Base-by-base conservation (phyloP, 163 green algal genomes). In the Coccomyxa subellipsoidea region DNA sequence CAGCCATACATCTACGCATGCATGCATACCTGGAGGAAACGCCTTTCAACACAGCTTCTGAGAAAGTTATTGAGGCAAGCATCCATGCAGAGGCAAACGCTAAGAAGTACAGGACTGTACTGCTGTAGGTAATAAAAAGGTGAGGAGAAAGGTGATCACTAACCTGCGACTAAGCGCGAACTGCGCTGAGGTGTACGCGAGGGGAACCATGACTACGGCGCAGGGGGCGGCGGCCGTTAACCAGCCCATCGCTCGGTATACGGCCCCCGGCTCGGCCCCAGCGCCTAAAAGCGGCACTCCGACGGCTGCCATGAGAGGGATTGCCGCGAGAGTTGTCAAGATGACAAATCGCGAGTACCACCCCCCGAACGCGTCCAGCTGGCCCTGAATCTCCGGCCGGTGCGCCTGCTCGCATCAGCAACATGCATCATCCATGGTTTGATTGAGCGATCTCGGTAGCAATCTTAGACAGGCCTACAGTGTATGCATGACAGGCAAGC, bases 221-320 rank as follows among this genome's bases (percentile, higher is more conserved):
- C 96, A 99, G 2, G 96, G 96, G 0, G 95, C 95, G 37, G 94
- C 96, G 29, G 97, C 94, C 4, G 95, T 97, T 39, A 99, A 91
- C 72, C 99, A 89, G 36, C 92, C 96, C 88, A 99, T 93, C 4
- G 94, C 93, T 8, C 96, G 90, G 87, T 98, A 98, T 66, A 98
- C 82, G 2, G 93, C 92, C 54, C 95, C 89, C 25, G 89, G 69
- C 80, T 90, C 35, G 0, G 59, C 82, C 23, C 54, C 34, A 0
- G 53, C 47, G 10, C 86, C 91, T 38, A 94, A 59, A 69, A 96
- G 82, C 15, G 92, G 91, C 59, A 97, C 90, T 2, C 93, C 91
- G 4, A 86, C 29, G 34, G 94, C 39, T 21, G 91, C 89, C 87
- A 98, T 88, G 59, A 85, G 79, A 0, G 89, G 78, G 36, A 93